These are phyloP conservation scores for Yamadazyma dushanensis DNA, from an alignment of 1,139 yeast genomes.

Conservation along the genomic window DNA sequence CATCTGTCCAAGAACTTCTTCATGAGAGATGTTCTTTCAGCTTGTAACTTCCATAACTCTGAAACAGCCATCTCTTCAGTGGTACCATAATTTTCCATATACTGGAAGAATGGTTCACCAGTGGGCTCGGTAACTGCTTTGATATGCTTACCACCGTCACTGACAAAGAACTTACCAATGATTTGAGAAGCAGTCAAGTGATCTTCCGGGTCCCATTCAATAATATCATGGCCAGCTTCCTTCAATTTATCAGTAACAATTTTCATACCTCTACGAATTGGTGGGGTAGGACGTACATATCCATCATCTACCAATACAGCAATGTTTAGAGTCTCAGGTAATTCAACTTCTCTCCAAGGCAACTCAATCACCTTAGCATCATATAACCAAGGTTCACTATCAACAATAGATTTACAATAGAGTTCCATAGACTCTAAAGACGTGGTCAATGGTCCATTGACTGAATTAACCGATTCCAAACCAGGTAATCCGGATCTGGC, in stretches of 20 bases:
- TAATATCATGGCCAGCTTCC: conserved; percentile 58
- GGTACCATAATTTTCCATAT: conserved; percentile 33
- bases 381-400: conserved; percentile 28
- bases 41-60: conserved; percentile 44
- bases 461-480: conserved; percentile 41
- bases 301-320: conserved; percentile 35
- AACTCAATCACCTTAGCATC: conserved; percentile 33
- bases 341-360: conserved; percentile 30
- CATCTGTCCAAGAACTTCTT: conserved; percentile 40
- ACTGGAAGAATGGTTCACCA: conserved; percentile 49
- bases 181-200: conserved; percentile 38
- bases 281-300: conserved; percentile 38
- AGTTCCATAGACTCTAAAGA: conserved; percentile 28
- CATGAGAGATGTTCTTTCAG: conserved; percentile 30
- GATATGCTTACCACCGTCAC: conserved; percentile 47
- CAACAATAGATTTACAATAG: conserved; percentile 27
- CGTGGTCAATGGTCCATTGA: conserved; percentile 35
- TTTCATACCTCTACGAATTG: conserved; percentile 30
- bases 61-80: conserved; percentile 33
- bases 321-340: conserved; percentile 28
- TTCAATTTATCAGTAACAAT: conserved; percentile 22
- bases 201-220: conserved; percentile 53
- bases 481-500: conserved; percentile 57
- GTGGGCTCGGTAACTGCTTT: conserved; percentile 28
- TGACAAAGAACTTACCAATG: conserved; percentile 38